These are phyloP conservation scores for Apophysomyces variabilis DNA, from an alignment of 371 early-diverging fungal genomes.

Conservation along the genomic window DNA sequence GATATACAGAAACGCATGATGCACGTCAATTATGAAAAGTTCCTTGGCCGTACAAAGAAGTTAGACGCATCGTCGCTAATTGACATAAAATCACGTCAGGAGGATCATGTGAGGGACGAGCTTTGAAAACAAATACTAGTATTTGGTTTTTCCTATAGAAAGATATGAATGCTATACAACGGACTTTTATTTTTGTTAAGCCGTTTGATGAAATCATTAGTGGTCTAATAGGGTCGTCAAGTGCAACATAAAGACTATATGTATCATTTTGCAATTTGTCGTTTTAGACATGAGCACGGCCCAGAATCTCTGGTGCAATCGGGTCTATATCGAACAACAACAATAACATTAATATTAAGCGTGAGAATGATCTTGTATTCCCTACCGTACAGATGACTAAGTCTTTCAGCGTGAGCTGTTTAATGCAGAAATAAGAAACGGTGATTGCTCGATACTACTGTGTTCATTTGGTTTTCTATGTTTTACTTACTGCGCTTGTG, in stretches of 20 bases:
- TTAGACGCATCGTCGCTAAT: background rate
- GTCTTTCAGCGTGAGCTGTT: slow-evolving; percentile 24
- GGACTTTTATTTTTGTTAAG: too few species aligned
- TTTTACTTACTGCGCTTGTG: slow-evolving; percentile 20
- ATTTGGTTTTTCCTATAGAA: background rate
- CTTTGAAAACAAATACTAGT: slow-evolving; percentile 17
- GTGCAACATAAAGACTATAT: too few species aligned
- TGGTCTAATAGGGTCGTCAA: background rate
- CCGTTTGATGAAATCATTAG: background rate
- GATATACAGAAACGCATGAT: slow-evolving; percentile 39
- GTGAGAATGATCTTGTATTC: background rate
- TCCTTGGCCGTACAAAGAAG: slow-evolving; percentile 22
- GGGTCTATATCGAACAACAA: background rate
- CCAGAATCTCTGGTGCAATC: background rate
- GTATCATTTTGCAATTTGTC: too few species aligned
- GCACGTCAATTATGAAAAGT: slow-evolving; percentile 39
- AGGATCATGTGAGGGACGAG: slow-evolving; percentile 25
- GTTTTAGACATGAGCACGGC: background rate
- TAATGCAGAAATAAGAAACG: background rate
- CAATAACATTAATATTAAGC: too few species aligned
- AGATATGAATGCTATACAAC: too few species aligned
- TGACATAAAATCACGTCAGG: background rate
- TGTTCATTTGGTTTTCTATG: background rate
- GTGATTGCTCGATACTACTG: too few species aligned
- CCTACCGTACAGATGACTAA: slow-evolving; percentile 20